Base-by-base conservation (phyloP, 176 grass and related monocot species). In the Oropetium thomaeum region DNA sequence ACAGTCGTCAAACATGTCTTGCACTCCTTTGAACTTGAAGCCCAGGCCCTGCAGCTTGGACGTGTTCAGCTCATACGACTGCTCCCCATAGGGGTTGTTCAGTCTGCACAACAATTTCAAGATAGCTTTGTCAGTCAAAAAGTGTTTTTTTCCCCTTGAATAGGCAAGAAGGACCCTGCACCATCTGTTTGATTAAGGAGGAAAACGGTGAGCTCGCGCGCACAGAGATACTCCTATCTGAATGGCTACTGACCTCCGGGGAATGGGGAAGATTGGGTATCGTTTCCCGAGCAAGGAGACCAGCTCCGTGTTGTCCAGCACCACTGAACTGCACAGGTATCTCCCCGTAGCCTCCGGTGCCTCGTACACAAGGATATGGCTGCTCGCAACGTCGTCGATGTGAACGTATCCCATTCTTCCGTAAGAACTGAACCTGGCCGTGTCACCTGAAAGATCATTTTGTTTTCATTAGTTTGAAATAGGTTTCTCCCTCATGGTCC, bases 341-440 rank as follows among this genome's bases (percentile, higher is more conserved):
- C 93, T 90, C 38, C 90, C 93, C 1, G 65, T 61, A 51, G 89
- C 90, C 48, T 84, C 81, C 0, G 75, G 71, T 76, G 81, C 58
- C 79, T 97, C 90, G 28, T 97, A 97, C 71, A 93, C 85, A 51
- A 97, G 75, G 62, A 97, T 93, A 52, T 97, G 93, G 81, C 93
- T 86, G 26, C 79, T 57, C 1, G 87, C 93, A 29, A 93, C 93
- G 22, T 97, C 93, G 58, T 97, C 93, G 26, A 90, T 97, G 64
- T 93, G 93, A 45, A 93, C 93, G 78, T 93, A 97, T 64, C 93
- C 93, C 93, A 97, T 97, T 67, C 93, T 88, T 5, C 93, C 93
- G 69, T 97, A 85, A 10, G 43, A 88, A n/a, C 82, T 90, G 71
- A 93, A 93, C 68, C 82, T 97, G 12, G 87, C 79, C 1, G 79